phyloP scores from a whole-genome alignment of 2,329 filamentous ascomycete species.

The Chaetomium olivaceum region DNA sequence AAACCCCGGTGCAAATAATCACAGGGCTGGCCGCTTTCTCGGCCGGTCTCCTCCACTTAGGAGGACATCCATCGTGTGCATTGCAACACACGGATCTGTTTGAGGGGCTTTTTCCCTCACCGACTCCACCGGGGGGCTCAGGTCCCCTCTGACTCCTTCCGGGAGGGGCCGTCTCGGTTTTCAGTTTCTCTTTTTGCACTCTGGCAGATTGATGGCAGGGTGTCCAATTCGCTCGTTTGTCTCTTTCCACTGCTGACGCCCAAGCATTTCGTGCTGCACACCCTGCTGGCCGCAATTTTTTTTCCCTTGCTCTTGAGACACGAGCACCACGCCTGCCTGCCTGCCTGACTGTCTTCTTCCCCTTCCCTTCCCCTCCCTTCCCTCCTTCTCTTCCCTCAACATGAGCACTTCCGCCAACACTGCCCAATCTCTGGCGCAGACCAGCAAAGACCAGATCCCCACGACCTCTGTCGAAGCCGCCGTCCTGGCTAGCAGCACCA shows the following conservation, averaged over 20 bases:
- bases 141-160: constrained; percentile 26
- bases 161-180: constrained; percentile 24
- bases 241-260: constrained; percentile 32
- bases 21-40: constrained; percentile 17
- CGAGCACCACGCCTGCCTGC: constrained; percentile 33
- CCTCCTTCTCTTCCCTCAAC: constrained; percentile 38
- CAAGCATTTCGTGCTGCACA: constrained; percentile 29
- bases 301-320: constrained; percentile 28
- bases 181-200: constrained; percentile 25
- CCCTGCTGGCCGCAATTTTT: constrained; percentile 25
- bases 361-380: constrained; percentile 33
- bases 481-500: constrained; percentile 24
- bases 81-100: constrained; percentile 17
- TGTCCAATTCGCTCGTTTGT: constrained; percentile 30
- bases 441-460: constrained; percentile 33
- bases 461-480: constrained; percentile 40
- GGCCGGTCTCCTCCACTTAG: constrained; percentile 17
- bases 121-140: constrained; percentile 27
- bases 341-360: constrained; percentile 32
- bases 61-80: constrained; percentile 10
- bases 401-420: constrained; percentile 39
- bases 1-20: constrained; percentile 12
- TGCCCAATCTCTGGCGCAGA: constrained; percentile 30
- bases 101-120: constrained; percentile 22
- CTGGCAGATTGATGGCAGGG: constrained; percentile 25